phyloP scores from a whole-genome alignment of 371 early-diverging fungal species.

The Mucor circinelloides region DNA sequence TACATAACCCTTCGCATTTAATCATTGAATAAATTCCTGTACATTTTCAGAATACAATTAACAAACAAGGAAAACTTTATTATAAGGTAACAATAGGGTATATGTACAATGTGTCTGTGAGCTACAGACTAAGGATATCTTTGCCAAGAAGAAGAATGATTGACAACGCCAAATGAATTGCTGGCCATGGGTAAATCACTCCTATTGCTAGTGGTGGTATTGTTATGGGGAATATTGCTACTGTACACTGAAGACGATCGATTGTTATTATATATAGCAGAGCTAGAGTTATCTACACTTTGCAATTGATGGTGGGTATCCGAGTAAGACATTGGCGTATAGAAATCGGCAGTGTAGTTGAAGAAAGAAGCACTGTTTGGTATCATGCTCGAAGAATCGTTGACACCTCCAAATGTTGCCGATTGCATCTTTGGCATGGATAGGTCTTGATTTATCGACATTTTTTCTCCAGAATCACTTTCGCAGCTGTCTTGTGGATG shows the following conservation, averaged over 20 bases:
- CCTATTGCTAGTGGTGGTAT: background rate
- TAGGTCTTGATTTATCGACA: background rate
- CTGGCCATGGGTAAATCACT: background rate
- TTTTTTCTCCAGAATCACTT: background rate
- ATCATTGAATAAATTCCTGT: background rate
- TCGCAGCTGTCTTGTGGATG: background rate
- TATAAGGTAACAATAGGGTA: background rate
- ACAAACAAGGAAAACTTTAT: background rate
- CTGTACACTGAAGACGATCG: background rate
- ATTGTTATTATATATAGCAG: background rate
- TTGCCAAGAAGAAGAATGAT: background rate
- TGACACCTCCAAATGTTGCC: conserved; percentile 3
- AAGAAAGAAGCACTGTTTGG: background rate
- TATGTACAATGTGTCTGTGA: background rate
- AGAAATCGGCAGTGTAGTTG: background rate
- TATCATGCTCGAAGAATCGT: background rate
- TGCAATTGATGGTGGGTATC: background rate
- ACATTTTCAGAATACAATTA: background rate
- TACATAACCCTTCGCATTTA: no score
- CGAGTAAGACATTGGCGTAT: background rate
- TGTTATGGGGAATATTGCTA: background rate
- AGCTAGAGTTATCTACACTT: background rate
- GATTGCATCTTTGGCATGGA: conserved; percentile 1
- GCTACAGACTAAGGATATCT: background rate
- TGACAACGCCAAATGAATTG: conserved; percentile 8